Conservation (phyloP, 164 flowering plant genomes). For the Magnolia sinica region DNA sequence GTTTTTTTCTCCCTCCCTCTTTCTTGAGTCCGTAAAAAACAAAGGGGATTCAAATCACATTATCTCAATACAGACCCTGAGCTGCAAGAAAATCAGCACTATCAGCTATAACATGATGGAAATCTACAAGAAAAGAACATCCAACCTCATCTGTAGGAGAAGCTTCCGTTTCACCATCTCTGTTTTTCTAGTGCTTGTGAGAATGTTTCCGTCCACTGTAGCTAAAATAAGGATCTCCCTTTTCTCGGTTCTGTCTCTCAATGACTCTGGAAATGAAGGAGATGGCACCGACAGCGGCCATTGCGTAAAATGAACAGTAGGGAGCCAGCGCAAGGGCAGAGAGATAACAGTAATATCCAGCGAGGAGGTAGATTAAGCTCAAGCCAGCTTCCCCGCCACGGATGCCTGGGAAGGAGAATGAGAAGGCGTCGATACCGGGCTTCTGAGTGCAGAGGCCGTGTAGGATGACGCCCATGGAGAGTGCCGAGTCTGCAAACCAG, state of each 20-base stretch:
- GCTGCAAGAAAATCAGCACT: background rate
- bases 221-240: slow-evolving; percentile 44
- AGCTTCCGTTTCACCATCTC: background rate
- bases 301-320: slow-evolving; percentile 66
- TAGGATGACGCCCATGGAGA: slow-evolving; percentile 69
- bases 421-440: slow-evolving; percentile 49
- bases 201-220: slow-evolving; percentile 57
- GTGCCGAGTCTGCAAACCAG: slow-evolving; percentile 70
- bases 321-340: slow-evolving; percentile 72
- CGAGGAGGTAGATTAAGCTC: slow-evolving; percentile 58
- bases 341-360: slow-evolving; percentile 66
- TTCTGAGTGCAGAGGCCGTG: slow-evolving; percentile 66
- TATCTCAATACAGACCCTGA: background rate
- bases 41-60: background rate
- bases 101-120: background rate
- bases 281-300: slow-evolving; percentile 68
- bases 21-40: background rate
- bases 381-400: slow-evolving; percentile 44
- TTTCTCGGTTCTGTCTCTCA: slow-evolving; percentile 42
- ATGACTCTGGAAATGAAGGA: slow-evolving; percentile 46
- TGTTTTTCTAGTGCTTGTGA: slow-evolving; percentile 52
- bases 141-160: background rate
- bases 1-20: background rate
- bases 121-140: background rate
- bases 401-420: slow-evolving; percentile 37